Conservation (phyloP, 192 early-diverging fungal genomes). For the Backusella tarrabulga region DNA sequence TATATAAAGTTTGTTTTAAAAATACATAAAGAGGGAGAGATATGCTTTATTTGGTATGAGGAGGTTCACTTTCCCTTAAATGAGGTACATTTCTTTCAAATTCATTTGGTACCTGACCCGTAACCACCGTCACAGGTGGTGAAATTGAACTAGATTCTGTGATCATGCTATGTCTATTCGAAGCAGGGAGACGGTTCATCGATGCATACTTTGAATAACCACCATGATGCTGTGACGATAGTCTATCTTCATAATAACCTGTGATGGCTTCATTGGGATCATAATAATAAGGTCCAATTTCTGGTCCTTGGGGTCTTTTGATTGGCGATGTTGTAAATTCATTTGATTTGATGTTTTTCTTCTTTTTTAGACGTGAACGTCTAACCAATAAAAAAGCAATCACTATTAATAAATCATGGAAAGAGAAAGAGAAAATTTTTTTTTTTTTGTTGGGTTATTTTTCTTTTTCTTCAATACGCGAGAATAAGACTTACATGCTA, state of each 20-base stretch:
- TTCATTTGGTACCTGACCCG: neutral
- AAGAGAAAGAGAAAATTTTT: neutral
- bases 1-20: neutral
- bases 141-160: neutral
- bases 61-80: neutral
- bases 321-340: neutral
- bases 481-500: neutral
- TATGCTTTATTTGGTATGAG: neutral
- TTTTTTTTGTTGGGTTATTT: neutral
- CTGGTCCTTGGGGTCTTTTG: neutral
- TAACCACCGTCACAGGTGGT: neutral
- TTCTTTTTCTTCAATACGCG: neutral
- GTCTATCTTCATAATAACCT: neutral
- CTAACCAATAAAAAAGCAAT: slow-evolving; percentile 3
- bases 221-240: neutral
- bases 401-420: neutral
- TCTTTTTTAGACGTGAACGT: neutral
- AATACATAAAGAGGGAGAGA: neutral
- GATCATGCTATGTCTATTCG: neutral
- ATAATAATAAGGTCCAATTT: neutral
- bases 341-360: neutral
- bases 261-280: neutral
- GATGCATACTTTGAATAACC: neutral
- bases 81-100: neutral
- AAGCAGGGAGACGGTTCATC: neutral